Evolutionary conservation across 371 early-diverging fungal species (phyloP).

Genomic region (Gilbertella persicaria): DNA sequence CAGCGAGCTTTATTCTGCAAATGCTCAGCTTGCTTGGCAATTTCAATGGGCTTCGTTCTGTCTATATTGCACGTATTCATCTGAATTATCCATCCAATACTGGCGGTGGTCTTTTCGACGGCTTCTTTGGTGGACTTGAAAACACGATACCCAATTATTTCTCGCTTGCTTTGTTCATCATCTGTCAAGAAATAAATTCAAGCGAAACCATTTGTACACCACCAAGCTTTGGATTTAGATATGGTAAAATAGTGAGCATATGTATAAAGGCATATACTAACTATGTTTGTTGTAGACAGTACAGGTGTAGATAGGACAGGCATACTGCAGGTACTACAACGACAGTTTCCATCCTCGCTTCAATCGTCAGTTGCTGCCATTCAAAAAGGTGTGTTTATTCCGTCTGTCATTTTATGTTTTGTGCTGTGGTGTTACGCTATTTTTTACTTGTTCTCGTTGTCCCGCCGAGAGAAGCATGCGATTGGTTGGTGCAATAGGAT

Average conservation of each 20-base stretch:
- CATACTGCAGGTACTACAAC: constrained; percentile 5
- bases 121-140: neutral
- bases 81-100: neutral
- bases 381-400: constrained; percentile 22
- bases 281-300: neutral
- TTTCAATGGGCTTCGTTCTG: constrained; percentile 17
- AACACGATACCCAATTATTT: constrained; percentile 11
- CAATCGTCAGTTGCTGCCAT: constrained; percentile 9
- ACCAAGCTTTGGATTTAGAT: constrained; percentile 17
- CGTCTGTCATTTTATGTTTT: constrained; percentile 20
- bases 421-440: constrained; percentile 11
- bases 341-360: constrained; percentile 8
- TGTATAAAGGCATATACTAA: neutral
- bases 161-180: constrained; percentile 10
- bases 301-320: constrained; percentile 14
- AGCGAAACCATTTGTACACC: constrained; percentile 18
- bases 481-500: constrained; percentile 6
- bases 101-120: neutral
- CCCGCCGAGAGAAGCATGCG: neutral
- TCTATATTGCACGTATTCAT: constrained; percentile 16
- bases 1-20: constrained; percentile 25
- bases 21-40: constrained; percentile 16
- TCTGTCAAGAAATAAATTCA: constrained; percentile 17
- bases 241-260: constrained; percentile 19
- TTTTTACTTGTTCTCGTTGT: constrained; percentile 1